Conservation (phyloP, 2,329 filamentous ascomycete genomes). For the Calonectria crousiana region DNA sequence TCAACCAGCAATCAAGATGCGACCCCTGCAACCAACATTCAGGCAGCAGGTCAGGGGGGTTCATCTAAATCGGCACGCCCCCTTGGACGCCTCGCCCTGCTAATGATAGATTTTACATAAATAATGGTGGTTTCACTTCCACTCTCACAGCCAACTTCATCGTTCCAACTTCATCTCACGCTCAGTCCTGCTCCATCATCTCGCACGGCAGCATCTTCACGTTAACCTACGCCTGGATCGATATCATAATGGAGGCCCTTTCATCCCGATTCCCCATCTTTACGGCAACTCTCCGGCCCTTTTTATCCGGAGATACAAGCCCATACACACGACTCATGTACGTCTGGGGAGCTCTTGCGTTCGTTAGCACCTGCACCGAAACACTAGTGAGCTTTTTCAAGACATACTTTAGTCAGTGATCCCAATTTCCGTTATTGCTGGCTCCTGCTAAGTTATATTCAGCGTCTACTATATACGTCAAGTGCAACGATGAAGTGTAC, state of each 20-base stretch:
- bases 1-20: neutral
- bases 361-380: neutral
- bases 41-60: neutral
- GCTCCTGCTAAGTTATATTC: neutral
- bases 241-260: neutral
- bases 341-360: neutral
- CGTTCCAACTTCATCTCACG: neutral
- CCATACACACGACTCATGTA: neutral
- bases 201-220: neutral
- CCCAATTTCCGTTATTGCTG: neutral
- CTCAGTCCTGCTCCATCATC: too few relatives aligned
- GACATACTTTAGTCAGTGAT: neutral
- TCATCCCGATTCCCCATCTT: neutral
- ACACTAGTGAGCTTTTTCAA: neutral
- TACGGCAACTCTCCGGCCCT: neutral
- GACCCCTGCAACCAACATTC: neutral
- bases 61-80: neutral
- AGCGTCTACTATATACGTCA: slow-evolving; percentile 25
- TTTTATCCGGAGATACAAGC: neutral
- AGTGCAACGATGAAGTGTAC: slow-evolving; percentile 1
- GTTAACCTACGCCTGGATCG: too few relatives aligned
- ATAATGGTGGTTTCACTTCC: neutral
- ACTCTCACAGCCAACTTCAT: neutral
- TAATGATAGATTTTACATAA: neutral
- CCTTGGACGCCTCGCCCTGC: neutral